Evolutionary conservation across 192 early-diverging fungal genomes (phyloP), one percentile per base, ranked within the genome.

Genomic region (Spinellus fusiger): DNA sequence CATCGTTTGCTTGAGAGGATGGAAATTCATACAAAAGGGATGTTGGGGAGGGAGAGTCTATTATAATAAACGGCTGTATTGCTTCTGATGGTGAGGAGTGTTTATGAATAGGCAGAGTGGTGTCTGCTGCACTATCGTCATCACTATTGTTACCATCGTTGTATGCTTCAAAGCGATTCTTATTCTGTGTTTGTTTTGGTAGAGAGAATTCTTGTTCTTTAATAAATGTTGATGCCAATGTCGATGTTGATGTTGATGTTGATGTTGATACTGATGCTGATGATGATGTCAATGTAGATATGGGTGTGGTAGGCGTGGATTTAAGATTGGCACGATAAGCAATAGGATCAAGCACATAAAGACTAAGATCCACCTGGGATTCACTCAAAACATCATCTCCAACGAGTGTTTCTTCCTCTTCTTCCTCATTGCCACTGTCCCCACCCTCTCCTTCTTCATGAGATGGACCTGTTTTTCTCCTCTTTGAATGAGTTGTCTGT

Each of bases 261-360:
- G 15, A 49, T 49, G 15, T 49, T 49, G 35, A 37, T 37, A 13
- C 5, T 25, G 48, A 6, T 6, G 48, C 15, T 49, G 18, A 12
- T 7, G 48, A 6, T 49, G 15, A 25, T 18, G 5, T 18, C 6
- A 18, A 22, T 18, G 18, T 6, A 18, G 48, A 49, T 12, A 6
- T 16, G 10, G 20, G 2, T 20, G 49, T 3, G 12, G 20, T 12
- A 4, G 12, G 6, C 26, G n/a, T 51, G 49, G 49, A 51, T 51
- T 33, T 56, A n/a, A n/a, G n/a, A 35, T 62, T 54, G 23, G 25
- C 10, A 4, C n/a, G 23, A 44, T 62, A 31, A 4, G 51, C 3
- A 13, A 29, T 18, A 23, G 62, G 62, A 20, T 56, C 18, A 15
- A 49, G 34, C 2, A 65, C 54, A 29, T 65, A 65, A 18, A 49